Evolutionary conservation across 2,329 filamentous ascomycete genomes (phyloP), one percentile per base, ranked within the genome.

Genomic region (Dendryphion nanum): DNA sequence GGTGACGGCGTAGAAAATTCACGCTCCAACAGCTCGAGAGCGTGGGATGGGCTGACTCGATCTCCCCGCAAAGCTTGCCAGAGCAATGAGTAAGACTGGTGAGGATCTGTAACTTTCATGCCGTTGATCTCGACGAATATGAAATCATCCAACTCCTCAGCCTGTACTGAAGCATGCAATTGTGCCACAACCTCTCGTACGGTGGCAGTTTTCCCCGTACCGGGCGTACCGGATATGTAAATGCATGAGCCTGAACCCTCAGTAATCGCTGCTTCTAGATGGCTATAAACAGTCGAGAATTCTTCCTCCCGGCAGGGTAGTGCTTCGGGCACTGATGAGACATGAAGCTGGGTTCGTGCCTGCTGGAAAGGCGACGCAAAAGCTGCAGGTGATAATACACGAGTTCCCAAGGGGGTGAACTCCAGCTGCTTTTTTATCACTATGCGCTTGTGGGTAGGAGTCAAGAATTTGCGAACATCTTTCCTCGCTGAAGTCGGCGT

Each of bases 91-190:
- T 98, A 98, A 0, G 93, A 90, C 64, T 98, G 93, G 59, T 97
- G 90, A 1, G 93, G 91, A 62, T 98, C 93, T 0, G 93, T 95
- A 53, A 98, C 90, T 71, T 98, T 98, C 93, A 98, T 97, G 51
- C 93, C 94, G 66, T 98, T 98, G 70, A 98, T 97, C 66, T 98
- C 93, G 45, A 98, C 90, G 53, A 98, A 98, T 42, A 96, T 95
- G 66, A 98, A 98, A 62, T 97, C 91, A 57, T 98, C 93, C 29
- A 98, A 77, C 66, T 97, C 91, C 57, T 98, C 93, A 6, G 85
- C 82, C 33, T 81, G 77, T 1, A 97, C 93, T 1, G 89, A 83
- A n/a, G 85, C 81, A 52, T 97, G 91, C 6, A 98, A 77, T 44
- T 89, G 85, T 4, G 86, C 82, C 13, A 98, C 86, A 1, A 97